Evolutionary conservation across 2,329 filamentous ascomycete genomes (phyloP).

Genomic region (Myriosclerotinia duriaeana): DNA sequence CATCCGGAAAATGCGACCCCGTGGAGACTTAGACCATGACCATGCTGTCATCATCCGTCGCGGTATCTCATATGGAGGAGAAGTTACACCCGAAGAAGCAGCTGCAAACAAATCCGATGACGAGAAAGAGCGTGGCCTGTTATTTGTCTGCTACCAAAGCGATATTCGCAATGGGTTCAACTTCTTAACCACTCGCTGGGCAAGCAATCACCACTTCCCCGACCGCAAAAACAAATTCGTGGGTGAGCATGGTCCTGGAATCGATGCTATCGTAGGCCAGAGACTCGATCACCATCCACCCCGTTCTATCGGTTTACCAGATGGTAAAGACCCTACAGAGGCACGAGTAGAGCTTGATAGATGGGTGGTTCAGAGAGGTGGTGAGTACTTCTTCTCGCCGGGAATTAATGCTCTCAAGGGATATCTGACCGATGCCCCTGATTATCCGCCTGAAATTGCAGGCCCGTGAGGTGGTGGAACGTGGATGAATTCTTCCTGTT

Average conservation of each 20-base stretch:
- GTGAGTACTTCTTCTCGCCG: conserved; percentile 50
- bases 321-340: conserved; percentile 29
- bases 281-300: conserved; percentile 29
- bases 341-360: conserved; percentile 34
- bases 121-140: conserved; percentile 44
- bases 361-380: conserved; percentile 47
- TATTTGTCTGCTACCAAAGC: conserved; percentile 50
- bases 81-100: conserved; percentile 42
- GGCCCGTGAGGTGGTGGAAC: neutral
- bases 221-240: conserved; percentile 15
- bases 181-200: conserved; percentile 25
- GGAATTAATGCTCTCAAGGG: conserved; percentile 41
- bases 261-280: conserved; percentile 44
- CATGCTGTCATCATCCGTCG: conserved; percentile 45
- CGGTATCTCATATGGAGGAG: conserved; percentile 47
- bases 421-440: neutral
- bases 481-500: too few species aligned
- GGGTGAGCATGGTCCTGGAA: conserved; percentile 35
- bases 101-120: conserved; percentile 30
- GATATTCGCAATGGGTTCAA: conserved; percentile 45
- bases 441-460: conserved; percentile 4
- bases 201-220: conserved; percentile 36
- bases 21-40: conserved; percentile 40
- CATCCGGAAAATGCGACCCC: conserved; percentile 49
- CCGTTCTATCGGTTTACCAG: conserved; percentile 32